Base-by-base conservation (phyloP, 2,329 filamentous ascomycete genomes). In the Tolypocladium tropicale region DNA sequence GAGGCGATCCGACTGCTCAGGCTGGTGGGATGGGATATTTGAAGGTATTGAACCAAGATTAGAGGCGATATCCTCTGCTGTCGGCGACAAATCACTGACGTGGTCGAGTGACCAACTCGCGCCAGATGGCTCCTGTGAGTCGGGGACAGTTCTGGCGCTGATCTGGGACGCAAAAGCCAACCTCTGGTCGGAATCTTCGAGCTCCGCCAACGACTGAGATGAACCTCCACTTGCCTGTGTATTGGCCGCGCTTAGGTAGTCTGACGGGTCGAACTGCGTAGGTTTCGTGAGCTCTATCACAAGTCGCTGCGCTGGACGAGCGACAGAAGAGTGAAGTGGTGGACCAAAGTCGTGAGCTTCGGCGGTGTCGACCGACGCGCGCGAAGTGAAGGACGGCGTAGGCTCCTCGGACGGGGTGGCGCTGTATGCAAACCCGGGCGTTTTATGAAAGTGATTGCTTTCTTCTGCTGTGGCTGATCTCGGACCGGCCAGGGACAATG, bases 61-160 rank as follows among this genome's bases (percentile, higher is more conserved):
- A 9, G 23, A 28, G 12, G 14, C 28, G 2, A 23, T 4, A 14
- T 18, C 36, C 28, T 50, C 51, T 14, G 18, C 43, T 6, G 32
- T 23, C 28, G 11, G 30, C 7, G 21, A 7, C 25, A n/a, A 34
- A 33, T 3, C 21, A 12, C 28, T 34, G 33, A 46, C 9, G 18
- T 37, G 39, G 7, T 7, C 32, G 50, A 62, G 60, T 5, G 63
- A 59, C 56, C 60, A 63, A 14, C 60, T 59, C 53, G 62, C 62
- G 12, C 60, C 62, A n/a, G 67, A 67, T 11, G 58, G 60, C 36
- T 73, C 74, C 57, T 77, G 74, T 0, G 76, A 78, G 57, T 78
- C 75, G 0, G 74, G 74, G 28, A 78, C 72, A 4, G 72, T 76
- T 30, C 61, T 60, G 54, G 69, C 66, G 56, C 69, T 74, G 39